A percentile compares a stretch with the other conserved stretches of the same genome.
Conservation (phyloP, 352 stramenopile genomes). For the Phytophthora pinifolia region DNA sequence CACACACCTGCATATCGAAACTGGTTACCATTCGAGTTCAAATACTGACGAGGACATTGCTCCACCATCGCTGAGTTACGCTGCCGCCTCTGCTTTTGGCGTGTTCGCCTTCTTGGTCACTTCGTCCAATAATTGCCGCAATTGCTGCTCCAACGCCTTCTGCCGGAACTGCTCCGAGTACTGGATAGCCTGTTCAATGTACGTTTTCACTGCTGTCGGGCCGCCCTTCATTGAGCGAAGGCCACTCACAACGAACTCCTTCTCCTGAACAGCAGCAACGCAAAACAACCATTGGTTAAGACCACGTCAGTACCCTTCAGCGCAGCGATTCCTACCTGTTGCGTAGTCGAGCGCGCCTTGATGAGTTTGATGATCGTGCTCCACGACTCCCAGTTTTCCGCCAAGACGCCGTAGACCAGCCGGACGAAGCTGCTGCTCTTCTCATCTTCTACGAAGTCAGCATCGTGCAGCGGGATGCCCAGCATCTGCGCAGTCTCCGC, state of each 20-base stretch:
- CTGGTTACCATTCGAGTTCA: slow-evolving; percentile 21
- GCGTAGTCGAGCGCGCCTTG: slow-evolving; percentile 64
- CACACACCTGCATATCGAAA: slow-evolving; percentile 13
- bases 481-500: slow-evolving; percentile 75
- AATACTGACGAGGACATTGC: slow-evolving; percentile 12
- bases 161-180: slow-evolving; percentile 77
- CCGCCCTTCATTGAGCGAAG: slow-evolving; percentile 75
- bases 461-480: slow-evolving; percentile 74
- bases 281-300: neutral
- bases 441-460: slow-evolving; percentile 49
- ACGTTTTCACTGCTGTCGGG: slow-evolving; percentile 57
- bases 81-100: slow-evolving; percentile 4
- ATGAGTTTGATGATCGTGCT: slow-evolving; percentile 83
- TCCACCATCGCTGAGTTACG: slow-evolving; percentile 20
- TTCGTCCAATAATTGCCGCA: slow-evolving; percentile 46
- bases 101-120: slow-evolving; percentile 14
- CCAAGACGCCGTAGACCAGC: slow-evolving; percentile 74
- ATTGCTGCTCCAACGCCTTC: slow-evolving; percentile 43
- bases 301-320: neutral
- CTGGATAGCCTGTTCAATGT: slow-evolving; percentile 68
- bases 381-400: slow-evolving; percentile 85
- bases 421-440: slow-evolving; percentile 62
- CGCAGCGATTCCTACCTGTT: slow-evolving; percentile 45
- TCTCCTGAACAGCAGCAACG: slow-evolving; percentile 42
- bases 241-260: slow-evolving; percentile 76